phyloP scores from a whole-genome alignment of 129 eudicot genomes.

The Logfia minima region DNA sequence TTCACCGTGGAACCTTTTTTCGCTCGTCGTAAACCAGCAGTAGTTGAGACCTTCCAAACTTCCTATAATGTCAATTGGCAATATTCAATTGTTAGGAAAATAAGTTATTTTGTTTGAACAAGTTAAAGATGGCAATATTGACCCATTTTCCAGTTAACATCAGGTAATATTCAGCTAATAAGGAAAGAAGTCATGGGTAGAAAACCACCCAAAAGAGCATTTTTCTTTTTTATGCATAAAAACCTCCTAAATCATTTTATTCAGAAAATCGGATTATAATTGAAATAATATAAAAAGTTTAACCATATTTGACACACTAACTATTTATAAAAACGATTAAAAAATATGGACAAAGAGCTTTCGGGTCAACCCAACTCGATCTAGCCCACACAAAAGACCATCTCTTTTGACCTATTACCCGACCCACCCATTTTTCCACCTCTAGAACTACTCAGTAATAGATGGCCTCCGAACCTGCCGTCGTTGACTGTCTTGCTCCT shows the following conservation, averaged over 20 bases:
- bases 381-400: background rate
- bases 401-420: background rate
- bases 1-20: constrained; percentile 63
- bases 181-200: background rate
- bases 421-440: constrained; percentile 2
- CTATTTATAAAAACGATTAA: background rate
- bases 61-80: constrained; percentile 43
- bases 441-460: background rate
- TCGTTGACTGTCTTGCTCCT: constrained; percentile 97
- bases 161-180: background rate
- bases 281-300: background rate
- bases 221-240: background rate
- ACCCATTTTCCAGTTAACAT: background rate
- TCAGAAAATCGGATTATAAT: background rate
- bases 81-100: constrained; percentile 1
- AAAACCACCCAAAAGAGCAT: background rate
- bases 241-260: background rate
- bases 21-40: constrained; percentile 86
- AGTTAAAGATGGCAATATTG: background rate
- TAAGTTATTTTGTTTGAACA: background rate
- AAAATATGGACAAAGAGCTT: background rate
- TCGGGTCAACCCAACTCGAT: background rate
- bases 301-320: background rate
- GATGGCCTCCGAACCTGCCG: constrained; percentile 62
- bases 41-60: constrained; percentile 94